Conservation (phyloP, 805 yeast genomes). For the Metschnikowia henanensis region DNA sequence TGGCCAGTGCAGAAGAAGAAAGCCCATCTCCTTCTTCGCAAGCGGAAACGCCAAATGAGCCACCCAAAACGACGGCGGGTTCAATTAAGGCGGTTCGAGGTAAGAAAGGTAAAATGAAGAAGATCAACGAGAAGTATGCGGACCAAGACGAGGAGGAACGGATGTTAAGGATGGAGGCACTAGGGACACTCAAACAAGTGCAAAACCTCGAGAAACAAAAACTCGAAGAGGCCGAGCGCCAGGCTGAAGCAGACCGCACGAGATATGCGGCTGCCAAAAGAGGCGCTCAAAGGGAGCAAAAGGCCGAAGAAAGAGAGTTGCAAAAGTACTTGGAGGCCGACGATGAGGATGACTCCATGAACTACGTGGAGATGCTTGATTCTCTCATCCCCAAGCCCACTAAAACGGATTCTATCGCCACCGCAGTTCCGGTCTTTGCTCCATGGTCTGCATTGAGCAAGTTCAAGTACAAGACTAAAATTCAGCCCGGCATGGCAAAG, state of each 20-base stretch:
- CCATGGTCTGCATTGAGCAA: slow-evolving; percentile 85
- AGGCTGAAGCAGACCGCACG: slow-evolving; percentile 22
- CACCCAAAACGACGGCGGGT: not conserved
- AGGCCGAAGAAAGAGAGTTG: slow-evolving; percentile 46
- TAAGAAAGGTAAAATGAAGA: slow-evolving; percentile 79
- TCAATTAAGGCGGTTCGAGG: slow-evolving; percentile 61
- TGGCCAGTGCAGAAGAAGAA: not conserved
- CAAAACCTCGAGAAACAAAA: slow-evolving; percentile 26
- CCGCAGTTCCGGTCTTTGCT: slow-evolving; percentile 83
- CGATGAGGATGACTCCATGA: slow-evolving; percentile 30
- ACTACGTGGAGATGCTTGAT: slow-evolving; percentile 46
- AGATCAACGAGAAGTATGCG: slow-evolving; percentile 78
- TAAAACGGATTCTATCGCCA: slow-evolving; percentile 51
- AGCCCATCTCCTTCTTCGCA: not conserved
- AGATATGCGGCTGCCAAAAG: slow-evolving; percentile 36
- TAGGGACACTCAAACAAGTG: slow-evolving; percentile 77
- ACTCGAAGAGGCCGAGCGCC: slow-evolving; percentile 18
- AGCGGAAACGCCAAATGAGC: not conserved
- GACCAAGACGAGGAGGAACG: slow-evolving; percentile 94
- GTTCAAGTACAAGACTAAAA: slow-evolving; percentile 77
- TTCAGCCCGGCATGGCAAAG: slow-evolving; percentile 77
- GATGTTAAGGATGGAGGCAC: slow-evolving; percentile 66
- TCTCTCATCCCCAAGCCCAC: slow-evolving; percentile 45
- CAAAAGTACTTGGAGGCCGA: slow-evolving; percentile 38
- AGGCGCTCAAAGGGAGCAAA: slow-evolving; percentile 41